A percentile compares a stretch with the other conserved stretches of the same genome.
phyloP scores from a whole-genome alignment of 768 basidiomycete species.

The Daedaleopsis nitida region DNA sequence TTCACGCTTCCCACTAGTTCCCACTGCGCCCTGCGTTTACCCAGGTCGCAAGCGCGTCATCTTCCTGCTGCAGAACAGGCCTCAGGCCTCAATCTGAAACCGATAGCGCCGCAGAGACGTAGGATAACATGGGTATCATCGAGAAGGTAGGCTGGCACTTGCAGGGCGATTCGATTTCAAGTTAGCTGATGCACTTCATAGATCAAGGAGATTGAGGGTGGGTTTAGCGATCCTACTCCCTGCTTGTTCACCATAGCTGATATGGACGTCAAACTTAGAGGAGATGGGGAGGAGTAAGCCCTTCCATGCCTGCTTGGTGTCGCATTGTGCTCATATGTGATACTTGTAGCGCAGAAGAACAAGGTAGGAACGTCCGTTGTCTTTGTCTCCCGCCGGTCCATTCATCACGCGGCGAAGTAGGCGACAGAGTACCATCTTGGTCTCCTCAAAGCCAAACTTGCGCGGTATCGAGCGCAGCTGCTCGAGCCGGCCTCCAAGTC shows the following conservation, averaged over 20 bases:
- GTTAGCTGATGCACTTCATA: slow-evolving; percentile 31
- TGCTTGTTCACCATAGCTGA: not conserved
- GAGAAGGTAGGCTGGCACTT: slow-evolving; percentile 3
- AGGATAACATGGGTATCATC: slow-evolving; percentile 11
- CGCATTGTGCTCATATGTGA: not conserved
- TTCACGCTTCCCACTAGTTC: not conserved
- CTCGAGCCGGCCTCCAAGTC: slow-evolving; percentile 90
- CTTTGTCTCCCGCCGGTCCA: not conserved
- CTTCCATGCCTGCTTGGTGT: not conserved
- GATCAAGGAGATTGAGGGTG: slow-evolving; percentile 97
- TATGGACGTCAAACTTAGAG: slow-evolving; percentile 49
- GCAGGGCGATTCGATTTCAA: not conserved
- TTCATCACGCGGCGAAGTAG: slow-evolving; percentile 38
- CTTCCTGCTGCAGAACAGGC: not conserved
- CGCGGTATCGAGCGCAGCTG: slow-evolving; percentile 91
- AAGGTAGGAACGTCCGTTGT: slow-evolving; percentile 52
- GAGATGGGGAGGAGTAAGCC: slow-evolving; percentile 95
- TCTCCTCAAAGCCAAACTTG: slow-evolving; percentile 91
- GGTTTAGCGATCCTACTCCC: slow-evolving; percentile 28
- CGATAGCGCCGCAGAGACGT: not conserved
- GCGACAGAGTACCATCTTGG: slow-evolving; percentile 95
- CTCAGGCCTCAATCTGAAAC: too few species aligned
- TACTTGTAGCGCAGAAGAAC: slow-evolving; percentile 83
- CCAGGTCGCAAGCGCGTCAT: not conserved
- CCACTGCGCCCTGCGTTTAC: too few species aligned